phyloP scores from a whole-genome alignment of 177 flowering plant species.

The Tripterygium wilfordii region DNA sequence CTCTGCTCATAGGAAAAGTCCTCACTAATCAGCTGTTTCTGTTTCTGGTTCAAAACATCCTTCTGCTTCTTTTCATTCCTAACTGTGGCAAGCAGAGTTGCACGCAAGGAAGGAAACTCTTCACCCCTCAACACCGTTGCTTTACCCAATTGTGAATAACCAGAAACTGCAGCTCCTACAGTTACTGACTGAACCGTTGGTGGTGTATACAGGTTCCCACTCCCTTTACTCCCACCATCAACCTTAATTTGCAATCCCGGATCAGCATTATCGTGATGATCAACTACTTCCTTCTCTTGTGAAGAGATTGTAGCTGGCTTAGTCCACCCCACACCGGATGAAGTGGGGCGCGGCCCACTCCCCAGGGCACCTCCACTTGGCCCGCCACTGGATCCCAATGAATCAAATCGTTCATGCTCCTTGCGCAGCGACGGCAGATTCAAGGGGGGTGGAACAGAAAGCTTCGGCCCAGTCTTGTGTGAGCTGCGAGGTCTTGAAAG shows the following conservation, averaged over 20 bases:
- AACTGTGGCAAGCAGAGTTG: slow-evolving; percentile 45
- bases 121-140: slow-evolving; percentile 78
- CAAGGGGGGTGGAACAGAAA: slow-evolving; percentile 99
- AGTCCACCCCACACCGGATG: slow-evolving; percentile 84
- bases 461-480: slow-evolving; percentile 65
- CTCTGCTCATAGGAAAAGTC: slow-evolving; percentile 31
- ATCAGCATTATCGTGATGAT: slow-evolving; percentile 18
- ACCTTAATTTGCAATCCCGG: slow-evolving; percentile 12
- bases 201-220: slow-evolving; percentile 48
- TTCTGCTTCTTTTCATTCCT: slow-evolving; percentile 54
- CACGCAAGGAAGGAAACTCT: slow-evolving; percentile 84
- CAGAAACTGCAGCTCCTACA: slow-evolving; percentile 16
- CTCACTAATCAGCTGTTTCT: slow-evolving; percentile 35
- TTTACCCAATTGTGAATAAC: slow-evolving; percentile 30
- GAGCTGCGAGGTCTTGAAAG: slow-evolving; percentile 60
- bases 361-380: slow-evolving; percentile 42
- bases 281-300: slow-evolving; percentile 43
- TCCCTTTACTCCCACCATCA: slow-evolving; percentile 28
- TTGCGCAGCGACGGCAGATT: slow-evolving; percentile 85
- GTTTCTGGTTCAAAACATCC: slow-evolving; percentile 46
- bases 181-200: slow-evolving; percentile 44
- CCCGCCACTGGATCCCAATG: slow-evolving; percentile 42
- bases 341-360: slow-evolving; percentile 55
- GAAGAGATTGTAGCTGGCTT: slow-evolving; percentile 45
- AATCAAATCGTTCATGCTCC: slow-evolving; percentile 83